Conservation (phyloP, 2,329 filamentous ascomycete species). For the Sclerotinia nivalis region DNA sequence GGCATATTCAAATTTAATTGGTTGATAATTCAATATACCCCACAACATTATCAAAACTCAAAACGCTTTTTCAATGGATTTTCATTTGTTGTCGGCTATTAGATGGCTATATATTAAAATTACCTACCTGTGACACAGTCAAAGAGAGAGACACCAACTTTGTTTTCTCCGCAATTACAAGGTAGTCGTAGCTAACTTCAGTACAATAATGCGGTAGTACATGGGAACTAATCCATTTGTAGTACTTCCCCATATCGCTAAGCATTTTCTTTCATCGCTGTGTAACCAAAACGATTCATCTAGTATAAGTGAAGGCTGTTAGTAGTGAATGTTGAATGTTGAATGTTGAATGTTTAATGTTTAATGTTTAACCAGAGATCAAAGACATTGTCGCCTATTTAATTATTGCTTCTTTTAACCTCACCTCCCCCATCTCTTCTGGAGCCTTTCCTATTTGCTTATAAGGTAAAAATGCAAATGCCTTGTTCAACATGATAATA, state of each 20-base stretch:
- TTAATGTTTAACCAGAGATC: neutral
- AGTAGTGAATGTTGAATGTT: neutral
- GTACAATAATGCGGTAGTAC: neutral
- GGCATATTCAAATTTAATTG: neutral
- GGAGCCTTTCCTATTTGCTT: neutral
- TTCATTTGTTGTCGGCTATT: slow-evolving; percentile 7
- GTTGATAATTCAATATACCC: neutral
- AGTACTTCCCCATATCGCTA: slow-evolving; percentile 11
- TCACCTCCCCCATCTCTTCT: neutral
- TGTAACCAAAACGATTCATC: neutral
- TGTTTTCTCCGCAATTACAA: slow-evolving; percentile 18
- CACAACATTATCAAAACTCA: neutral
- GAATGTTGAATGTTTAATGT: too few species aligned
- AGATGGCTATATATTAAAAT: neutral
- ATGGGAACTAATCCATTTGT: neutral
- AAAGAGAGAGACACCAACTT: neutral
- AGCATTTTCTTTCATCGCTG: neutral
- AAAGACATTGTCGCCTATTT: neutral
- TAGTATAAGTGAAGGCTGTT: neutral
- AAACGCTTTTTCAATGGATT: neutral
- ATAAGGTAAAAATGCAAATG: neutral
- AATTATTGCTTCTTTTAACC: neutral
- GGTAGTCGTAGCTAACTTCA: neutral
- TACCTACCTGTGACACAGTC: neutral
- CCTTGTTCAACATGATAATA: neutral